A percentile compares a stretch with the other conserved stretches of the same genome.
Conservation (phyloP, 495 filamentous ascomycete genomes). For the Oleoguttula mirabilis region DNA sequence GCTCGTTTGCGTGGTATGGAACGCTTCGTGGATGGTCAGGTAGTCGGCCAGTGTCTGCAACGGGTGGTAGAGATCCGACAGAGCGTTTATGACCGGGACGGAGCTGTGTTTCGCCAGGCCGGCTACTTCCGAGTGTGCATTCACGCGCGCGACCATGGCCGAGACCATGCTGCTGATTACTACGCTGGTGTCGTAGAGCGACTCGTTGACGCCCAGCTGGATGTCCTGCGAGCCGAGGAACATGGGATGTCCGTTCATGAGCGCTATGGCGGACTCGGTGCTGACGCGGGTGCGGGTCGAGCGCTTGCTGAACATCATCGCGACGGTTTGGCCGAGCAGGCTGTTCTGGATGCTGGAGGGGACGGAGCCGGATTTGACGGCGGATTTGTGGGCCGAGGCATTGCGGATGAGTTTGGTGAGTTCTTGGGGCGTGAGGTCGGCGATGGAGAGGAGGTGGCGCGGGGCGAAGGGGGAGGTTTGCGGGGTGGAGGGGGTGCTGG, state of each 20-base stretch:
- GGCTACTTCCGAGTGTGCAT: conserved; percentile 68
- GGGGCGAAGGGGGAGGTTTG: conserved; percentile 29
- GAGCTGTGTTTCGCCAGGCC: conserved; percentile 64
- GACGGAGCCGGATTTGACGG: conserved; percentile 59
- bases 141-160: conserved; percentile 79
- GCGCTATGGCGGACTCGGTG: conserved; percentile 71
- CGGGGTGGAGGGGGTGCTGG: conserved; percentile 8
- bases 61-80: conserved; percentile 80
- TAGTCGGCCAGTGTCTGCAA: conserved; percentile 89
- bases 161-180: conserved; percentile 90
- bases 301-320: conserved; percentile 92
- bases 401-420: conserved; percentile 70
- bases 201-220: conserved; percentile 92
- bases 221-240: conserved; percentile 92
- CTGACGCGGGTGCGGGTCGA: conserved; percentile 87
- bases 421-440: conserved; percentile 67
- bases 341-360: conserved; percentile 38
- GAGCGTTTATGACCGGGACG: conserved; percentile 89
- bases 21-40: conserved; percentile 73
- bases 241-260: conserved; percentile 87
- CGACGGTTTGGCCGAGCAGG: conserved; percentile 66
- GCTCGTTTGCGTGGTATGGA: conserved; percentile 37
- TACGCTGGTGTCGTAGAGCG: conserved; percentile 72
- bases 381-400: conserved; percentile 61
- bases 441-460: conserved; percentile 75